Conservation (phyloP, 1,284 basidiomycete species). For the Apiotrichum porosum region DNA sequence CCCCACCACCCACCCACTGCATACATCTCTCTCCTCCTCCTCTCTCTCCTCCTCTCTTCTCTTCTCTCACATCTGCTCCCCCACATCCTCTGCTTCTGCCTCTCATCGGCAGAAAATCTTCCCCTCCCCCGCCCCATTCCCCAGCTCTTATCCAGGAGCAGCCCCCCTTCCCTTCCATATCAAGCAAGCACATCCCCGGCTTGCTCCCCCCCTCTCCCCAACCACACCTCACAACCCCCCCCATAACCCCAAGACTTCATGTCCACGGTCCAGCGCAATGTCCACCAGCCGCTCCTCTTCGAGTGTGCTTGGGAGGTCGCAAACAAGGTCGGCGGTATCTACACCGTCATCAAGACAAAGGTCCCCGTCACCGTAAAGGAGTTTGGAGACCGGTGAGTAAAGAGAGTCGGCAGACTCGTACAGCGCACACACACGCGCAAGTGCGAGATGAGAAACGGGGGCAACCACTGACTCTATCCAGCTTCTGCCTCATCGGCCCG, state of each 20-base stretch:
- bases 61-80: neutral
- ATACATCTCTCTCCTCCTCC: neutral
- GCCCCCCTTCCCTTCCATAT: too few relatives aligned
- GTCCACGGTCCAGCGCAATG: slow-evolving; percentile 56
- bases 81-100: neutral
- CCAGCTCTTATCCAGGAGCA: too few relatives aligned
- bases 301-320: slow-evolving; percentile 92
- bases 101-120: too few relatives aligned
- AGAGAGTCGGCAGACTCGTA: neutral
- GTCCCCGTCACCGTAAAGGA: slow-evolving; percentile 94
- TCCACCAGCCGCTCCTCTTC: slow-evolving; percentile 72
- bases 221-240: too few relatives aligned
- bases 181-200: too few relatives aligned
- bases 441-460: neutral
- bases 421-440: neutral
- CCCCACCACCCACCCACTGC: too few relatives aligned
- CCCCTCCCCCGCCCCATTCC: too few relatives aligned
- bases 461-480: slow-evolving; percentile 21
- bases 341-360: slow-evolving; percentile 99
- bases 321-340: slow-evolving; percentile 97
- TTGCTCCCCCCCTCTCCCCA: neutral
- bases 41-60: neutral
- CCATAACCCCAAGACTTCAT: too few relatives aligned
- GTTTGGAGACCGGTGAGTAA: slow-evolving; percentile 54
- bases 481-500: slow-evolving; percentile 88